Percentiles rank a stretch among this genome's conserved stretches.
Evolutionary conservation across 441 rosid genomes (phyloP).

Genomic region (Melianthus villosus): DNA sequence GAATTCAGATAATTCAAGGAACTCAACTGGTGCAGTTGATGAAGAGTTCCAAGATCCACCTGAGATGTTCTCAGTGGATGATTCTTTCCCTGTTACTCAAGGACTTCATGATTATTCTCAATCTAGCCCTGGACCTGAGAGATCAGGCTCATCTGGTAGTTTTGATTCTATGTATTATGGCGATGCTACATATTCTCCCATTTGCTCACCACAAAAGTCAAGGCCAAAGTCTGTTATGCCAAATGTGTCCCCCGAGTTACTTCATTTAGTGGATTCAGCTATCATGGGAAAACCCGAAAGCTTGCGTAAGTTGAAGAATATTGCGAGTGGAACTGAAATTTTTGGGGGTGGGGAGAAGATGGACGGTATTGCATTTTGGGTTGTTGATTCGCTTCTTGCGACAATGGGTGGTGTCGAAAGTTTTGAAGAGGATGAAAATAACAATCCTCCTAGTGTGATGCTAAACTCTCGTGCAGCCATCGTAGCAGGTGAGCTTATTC

Average conservation of each 20-base stretch:
- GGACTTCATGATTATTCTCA: conserved; percentile 23
- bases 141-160: conserved; percentile 36
- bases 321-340: conserved; percentile 63
- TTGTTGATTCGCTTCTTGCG: conserved; percentile 92
- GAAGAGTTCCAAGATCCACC: conserved; percentile 20
- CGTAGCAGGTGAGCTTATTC: conserved; percentile 89
- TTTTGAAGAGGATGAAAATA: conserved; percentile 90
- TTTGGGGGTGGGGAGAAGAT: conserved; percentile 64
- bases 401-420: conserved; percentile 99
- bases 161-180: conserved; percentile 33
- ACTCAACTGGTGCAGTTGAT: conserved; percentile 20
- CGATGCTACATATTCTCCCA: conserved; percentile 37
- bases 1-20: conserved; percentile 27
- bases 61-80: conserved; percentile 16
- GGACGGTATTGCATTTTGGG: conserved; percentile 65
- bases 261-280: conserved; percentile 96
- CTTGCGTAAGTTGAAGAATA: conserved; percentile 71
- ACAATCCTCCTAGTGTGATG: conserved; percentile 98
- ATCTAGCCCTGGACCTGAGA: conserved; percentile 43
- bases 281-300: conserved; percentile 96
- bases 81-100: conserved; percentile 28
- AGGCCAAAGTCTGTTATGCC: conserved; percentile 69
- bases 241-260: conserved; percentile 89
- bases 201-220: conserved; percentile 47
- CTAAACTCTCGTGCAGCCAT: conserved; percentile 91